A percentile compares a stretch with the other conserved stretches of the same genome.
These are phyloP conservation scores for Dendryphion nanum DNA, from an alignment of 2,329 filamentous ascomycete genomes.

Conservation along the genomic window DNA sequence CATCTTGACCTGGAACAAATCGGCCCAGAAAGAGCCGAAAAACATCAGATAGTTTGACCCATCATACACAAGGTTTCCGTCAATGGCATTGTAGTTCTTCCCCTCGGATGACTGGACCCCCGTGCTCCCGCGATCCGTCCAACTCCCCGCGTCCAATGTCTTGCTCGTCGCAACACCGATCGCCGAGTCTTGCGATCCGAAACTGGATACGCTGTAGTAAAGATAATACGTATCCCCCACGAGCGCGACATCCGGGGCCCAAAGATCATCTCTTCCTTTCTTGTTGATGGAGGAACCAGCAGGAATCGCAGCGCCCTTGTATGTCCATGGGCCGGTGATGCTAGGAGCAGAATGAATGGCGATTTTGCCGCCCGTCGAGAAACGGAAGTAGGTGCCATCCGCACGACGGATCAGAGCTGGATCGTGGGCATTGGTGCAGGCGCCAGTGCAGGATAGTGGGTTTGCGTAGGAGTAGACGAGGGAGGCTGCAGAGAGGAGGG, in stretches of 20 bases:
- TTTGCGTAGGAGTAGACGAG: slow-evolving; percentile 37
- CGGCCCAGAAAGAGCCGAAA: slow-evolving; percentile 69
- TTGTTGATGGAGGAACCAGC: slow-evolving; percentile 47
- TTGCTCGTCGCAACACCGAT: slow-evolving; percentile 59
- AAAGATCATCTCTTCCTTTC: slow-evolving; percentile 49
- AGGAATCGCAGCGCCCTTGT: slow-evolving; percentile 47
- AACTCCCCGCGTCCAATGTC: slow-evolving; percentile 53
- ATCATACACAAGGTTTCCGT: slow-evolving; percentile 43
- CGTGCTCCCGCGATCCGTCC: slow-evolving; percentile 59
- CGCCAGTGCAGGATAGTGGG: slow-evolving; percentile 41
- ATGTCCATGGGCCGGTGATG: slow-evolving; percentile 53
- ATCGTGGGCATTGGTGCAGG: slow-evolving; percentile 49
- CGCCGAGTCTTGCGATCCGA: slow-evolving; percentile 60
- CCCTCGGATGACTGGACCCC: slow-evolving; percentile 46
- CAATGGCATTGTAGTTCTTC: slow-evolving; percentile 54
- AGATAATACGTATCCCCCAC: slow-evolving; percentile 61
- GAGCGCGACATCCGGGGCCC: slow-evolving; percentile 62
- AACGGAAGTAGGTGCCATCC: slow-evolving; percentile 54
- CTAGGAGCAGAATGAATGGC: slow-evolving; percentile 48
- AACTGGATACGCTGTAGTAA: slow-evolving; percentile 66
- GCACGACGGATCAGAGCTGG: slow-evolving; percentile 48
- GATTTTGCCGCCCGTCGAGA: slow-evolving; percentile 53
- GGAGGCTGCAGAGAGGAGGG: slow-evolving; percentile 14
- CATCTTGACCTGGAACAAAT: slow-evolving; percentile 61
- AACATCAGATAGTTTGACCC: slow-evolving; percentile 51